Evolutionary conservation across 495 filamentous ascomycete genomes (phyloP), one percentile per base, ranked within the genome.

Genomic region (Barbatosphaeria neglecta): DNA sequence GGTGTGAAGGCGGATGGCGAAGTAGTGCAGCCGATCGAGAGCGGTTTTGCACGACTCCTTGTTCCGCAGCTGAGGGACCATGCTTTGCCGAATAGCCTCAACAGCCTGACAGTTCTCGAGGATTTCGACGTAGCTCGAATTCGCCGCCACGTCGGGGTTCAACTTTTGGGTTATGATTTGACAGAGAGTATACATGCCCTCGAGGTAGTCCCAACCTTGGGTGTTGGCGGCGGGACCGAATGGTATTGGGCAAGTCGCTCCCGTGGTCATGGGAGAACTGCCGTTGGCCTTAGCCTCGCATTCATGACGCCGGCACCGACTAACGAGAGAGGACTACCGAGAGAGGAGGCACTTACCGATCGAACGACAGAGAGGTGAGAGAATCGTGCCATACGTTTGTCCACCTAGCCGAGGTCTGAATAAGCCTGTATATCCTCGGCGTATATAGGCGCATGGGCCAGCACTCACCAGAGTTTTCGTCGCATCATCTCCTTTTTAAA

Each of bases 301-400:
- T 52, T 37, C 47, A 35, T 1, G 17, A 1, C 37, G n/a, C n/a
- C n/a, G 41, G 22, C 17, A 6, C 9, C 1, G 22, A 2, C 15
- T 4, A 35, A 6, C 10, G 13, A 43, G 19, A 9, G 5, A 24
- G 15, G 0, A 0, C 0, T 2, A 13, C 13, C 27, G 18, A 9
- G 6, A 19, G 19, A 0, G 10, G 6, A 2, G 8, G 2, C 5
- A 39, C 64, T 51, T 58, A 70, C 68, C 74, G 69, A 50, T 78
- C 74, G 44, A 78, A 78, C 2, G 73, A 76, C 23, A 78, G 50
- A 0, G 73, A 76, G 0, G 74, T 70, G 20, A 78, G 52, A 3
- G 70, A 74, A 50, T 78, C 74, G 48, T 78, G 74, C 74, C 74
- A 78, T 6, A 70, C 58, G 25, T 72, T 73, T 10, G 71, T 74